Evolutionary conservation across 2,329 filamentous ascomycete genomes (phyloP).

Genomic region (Aspergillus fischeri): DNA sequence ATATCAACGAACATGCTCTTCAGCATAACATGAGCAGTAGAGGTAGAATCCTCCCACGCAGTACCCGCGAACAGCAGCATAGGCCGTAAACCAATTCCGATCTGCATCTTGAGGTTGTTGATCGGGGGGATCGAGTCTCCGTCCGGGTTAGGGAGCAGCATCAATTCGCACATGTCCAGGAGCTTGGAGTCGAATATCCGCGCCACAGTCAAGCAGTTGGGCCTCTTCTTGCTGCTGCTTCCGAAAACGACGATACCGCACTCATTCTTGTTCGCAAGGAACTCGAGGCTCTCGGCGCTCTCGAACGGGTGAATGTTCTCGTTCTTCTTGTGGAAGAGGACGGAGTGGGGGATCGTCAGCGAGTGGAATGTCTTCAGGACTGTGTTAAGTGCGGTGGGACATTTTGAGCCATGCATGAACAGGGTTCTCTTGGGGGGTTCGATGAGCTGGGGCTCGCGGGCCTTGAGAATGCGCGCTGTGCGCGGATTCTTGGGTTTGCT

Average conservation of each 20-base stretch:
- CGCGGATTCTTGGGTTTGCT: constrained; percentile 75
- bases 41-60: constrained; percentile 76
- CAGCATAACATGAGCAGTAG: constrained; percentile 75
- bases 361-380: constrained; percentile 80
- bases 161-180: constrained; percentile 90
- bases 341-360: constrained; percentile 76
- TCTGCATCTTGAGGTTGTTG: constrained; percentile 56
- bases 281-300: constrained; percentile 80
- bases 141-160: constrained; percentile 69
- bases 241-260: constrained; percentile 80
- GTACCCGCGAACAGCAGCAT: constrained; percentile 88
- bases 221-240: constrained; percentile 88
- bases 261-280: constrained; percentile 96
- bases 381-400: constrained; percentile 76
- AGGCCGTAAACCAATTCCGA: constrained; percentile 78
- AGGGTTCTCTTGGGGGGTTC: constrained; percentile 90
- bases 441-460: constrained; percentile 79
- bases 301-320: constrained; percentile 85
- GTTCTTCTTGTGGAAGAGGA: constrained; percentile 98
- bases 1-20: constrained; percentile 87
- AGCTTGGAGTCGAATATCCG: constrained; percentile 83
- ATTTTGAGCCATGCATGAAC: constrained; percentile 82
- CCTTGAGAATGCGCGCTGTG: constrained; percentile 91
- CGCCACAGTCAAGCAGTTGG: constrained; percentile 77
- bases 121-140: constrained; percentile 32